Percentiles rank a stretch among this genome's conserved stretches.
phyloP scores from a whole-genome alignment of 192 early-diverging fungal species.

The Diversispora eburnea region DNA sequence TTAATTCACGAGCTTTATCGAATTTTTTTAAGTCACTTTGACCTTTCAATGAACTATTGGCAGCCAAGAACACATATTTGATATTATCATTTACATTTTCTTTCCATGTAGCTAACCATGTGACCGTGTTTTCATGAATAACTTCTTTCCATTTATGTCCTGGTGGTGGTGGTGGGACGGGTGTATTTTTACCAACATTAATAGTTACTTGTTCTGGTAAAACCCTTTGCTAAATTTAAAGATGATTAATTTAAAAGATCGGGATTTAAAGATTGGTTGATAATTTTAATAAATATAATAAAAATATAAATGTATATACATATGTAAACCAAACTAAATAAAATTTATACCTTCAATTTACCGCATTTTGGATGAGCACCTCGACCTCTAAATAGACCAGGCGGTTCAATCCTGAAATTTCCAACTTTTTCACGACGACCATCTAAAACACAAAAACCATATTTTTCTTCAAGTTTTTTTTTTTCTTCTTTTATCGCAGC shows the following conservation, averaged over 20 bases:
- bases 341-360: constrained; percentile 64
- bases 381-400: constrained; percentile 93
- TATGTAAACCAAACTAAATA: no score
- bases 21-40: constrained; percentile 95
- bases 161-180: constrained; percentile 75
- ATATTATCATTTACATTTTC: constrained; percentile 92
- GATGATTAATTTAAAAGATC: background rate
- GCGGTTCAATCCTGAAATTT: constrained; percentile 96
- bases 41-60: constrained; percentile 90
- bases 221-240: constrained; percentile 62
- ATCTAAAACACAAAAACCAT: constrained; percentile 71
- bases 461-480: constrained; percentile 67
- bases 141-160: constrained; percentile 90
- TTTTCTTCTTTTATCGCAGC: constrained; percentile 72
- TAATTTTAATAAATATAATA: no score
- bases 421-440: constrained; percentile 96
- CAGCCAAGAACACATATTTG: constrained; percentile 96
- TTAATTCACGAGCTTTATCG: constrained; percentile 88
- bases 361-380: constrained; percentile 96
- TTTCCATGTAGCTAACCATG: constrained; percentile 98
- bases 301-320: no score
- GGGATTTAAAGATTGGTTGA: no score
- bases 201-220: constrained; percentile 90
- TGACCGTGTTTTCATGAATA: constrained; percentile 86
- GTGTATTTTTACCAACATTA: constrained; percentile 77